Evolutionary conservation across 169 alveolate genomes (phyloP).

Genomic region (Plasmodium adleri): DNA sequence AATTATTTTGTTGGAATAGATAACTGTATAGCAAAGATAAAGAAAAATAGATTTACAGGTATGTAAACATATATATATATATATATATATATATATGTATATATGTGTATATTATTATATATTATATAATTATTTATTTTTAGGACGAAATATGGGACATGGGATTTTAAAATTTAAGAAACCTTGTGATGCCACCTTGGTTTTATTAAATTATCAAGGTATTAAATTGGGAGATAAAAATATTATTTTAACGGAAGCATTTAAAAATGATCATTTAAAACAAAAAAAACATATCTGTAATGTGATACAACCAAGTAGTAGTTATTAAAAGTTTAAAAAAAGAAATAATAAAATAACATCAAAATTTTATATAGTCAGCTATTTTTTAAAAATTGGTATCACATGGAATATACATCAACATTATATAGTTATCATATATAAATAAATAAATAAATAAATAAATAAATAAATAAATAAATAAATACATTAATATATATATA

Average conservation of each 20-base stretch:
- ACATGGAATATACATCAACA: too few relatives aligned
- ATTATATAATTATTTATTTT: background rate
- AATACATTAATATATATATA: too few relatives aligned
- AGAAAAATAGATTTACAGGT: constrained; percentile 56
- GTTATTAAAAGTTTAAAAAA: background rate
- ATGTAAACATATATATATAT: background rate
- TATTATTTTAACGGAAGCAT: constrained; percentile 79
- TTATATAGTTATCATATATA: too few relatives aligned
- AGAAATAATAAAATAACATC: too few relatives aligned
- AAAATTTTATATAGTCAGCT: too few relatives aligned
- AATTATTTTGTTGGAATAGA: constrained; percentile 59
- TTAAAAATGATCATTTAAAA: constrained; percentile 59
- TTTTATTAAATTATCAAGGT: constrained; percentile 81
- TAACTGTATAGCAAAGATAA: constrained; percentile 45
- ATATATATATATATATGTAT: background rate
- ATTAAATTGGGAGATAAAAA: constrained; percentile 82
- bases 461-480: too few relatives aligned
- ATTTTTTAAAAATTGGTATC: too few relatives aligned
- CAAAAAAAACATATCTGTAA: constrained; percentile 70
- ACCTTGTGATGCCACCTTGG: constrained; percentile 84
- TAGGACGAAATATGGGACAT: constrained; percentile 85
- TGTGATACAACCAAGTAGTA: constrained; percentile 18
- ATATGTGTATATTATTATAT: background rate
- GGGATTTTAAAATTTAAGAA: constrained; percentile 83
- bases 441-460: too few relatives aligned